Evolutionary conservation across 2,329 filamentous ascomycete species (phyloP).

Genomic region (Colletotrichum phormii): DNA sequence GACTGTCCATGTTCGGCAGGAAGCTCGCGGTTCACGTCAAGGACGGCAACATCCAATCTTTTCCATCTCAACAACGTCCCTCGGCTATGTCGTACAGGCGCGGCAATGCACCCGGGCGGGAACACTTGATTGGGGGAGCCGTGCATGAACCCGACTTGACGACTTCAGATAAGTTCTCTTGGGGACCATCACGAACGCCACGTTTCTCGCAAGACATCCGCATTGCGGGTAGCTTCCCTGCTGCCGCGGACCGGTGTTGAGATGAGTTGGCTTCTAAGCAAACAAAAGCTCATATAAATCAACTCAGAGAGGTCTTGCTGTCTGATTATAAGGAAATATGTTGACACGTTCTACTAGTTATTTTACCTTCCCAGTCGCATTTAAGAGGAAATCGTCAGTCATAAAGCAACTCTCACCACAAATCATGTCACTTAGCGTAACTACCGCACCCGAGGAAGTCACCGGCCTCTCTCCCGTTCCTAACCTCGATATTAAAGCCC

Average conservation of each 20-base stretch:
- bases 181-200: background rate
- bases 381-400: background rate
- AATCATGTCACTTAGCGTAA: background rate
- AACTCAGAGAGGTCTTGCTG: background rate
- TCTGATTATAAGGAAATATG: background rate
- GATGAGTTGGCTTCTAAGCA: background rate
- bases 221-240: background rate
- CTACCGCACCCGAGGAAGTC: background rate
- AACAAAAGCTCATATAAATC: background rate
- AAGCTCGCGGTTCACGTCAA: background rate
- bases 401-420: background rate
- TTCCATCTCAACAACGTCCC: background rate
- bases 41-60: background rate
- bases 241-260: background rate
- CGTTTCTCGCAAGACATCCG: background rate
- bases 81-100: background rate
- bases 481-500: background rate
- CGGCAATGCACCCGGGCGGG: background rate
- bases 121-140: background rate
- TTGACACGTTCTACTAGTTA: background rate
- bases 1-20: background rate
- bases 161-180: background rate
- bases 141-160: background rate
- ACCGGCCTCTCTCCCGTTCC: background rate
- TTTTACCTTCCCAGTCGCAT: background rate